Evolutionary conservation across 371 early-diverging fungal species (phyloP).

Genomic region (Blyttiomyces sp.): DNA sequence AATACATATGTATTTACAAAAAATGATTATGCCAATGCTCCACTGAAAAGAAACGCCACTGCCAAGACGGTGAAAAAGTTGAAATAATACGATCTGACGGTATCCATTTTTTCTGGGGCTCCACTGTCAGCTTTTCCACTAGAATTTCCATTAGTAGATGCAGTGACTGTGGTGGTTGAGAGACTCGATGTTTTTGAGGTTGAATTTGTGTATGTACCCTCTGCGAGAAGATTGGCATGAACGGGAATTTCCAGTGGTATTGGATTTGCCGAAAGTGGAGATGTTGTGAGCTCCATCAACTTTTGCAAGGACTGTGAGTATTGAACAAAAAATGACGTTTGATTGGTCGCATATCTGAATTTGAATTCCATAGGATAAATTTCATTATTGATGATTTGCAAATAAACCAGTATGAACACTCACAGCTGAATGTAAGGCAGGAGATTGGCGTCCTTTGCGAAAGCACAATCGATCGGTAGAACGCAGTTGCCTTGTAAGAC

Average conservation of each 20-base stretch:
- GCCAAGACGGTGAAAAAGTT: no score
- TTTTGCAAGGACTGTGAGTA: constrained; percentile 16
- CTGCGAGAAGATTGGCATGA: constrained; percentile 11
- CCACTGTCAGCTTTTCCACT: no score
- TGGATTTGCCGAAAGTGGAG: neutral
- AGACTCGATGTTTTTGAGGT: neutral
- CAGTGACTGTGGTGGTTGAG: no score
- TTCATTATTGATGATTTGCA: neutral
- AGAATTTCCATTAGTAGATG: no score
- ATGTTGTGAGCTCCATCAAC: neutral
- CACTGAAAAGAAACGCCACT: no score
- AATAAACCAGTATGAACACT: neutral
- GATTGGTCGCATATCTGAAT: constrained; percentile 11
- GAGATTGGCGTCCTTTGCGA: constrained; percentile 25
- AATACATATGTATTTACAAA: no score
- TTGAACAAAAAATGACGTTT: constrained; percentile 22
- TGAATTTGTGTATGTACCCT: constrained; percentile 4
- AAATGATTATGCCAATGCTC: no score
- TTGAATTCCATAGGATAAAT: neutral
- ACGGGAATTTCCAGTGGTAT: constrained; percentile 7
- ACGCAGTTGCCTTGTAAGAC: constrained; percentile 23
- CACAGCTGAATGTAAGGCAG: constrained; percentile 15
- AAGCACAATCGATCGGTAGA: constrained; percentile 25
- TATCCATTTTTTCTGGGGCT: no score
- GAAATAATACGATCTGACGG: no score